Base-by-base conservation (phyloP, 768 basidiomycete species). In the Hericium erinaceus region DNA sequence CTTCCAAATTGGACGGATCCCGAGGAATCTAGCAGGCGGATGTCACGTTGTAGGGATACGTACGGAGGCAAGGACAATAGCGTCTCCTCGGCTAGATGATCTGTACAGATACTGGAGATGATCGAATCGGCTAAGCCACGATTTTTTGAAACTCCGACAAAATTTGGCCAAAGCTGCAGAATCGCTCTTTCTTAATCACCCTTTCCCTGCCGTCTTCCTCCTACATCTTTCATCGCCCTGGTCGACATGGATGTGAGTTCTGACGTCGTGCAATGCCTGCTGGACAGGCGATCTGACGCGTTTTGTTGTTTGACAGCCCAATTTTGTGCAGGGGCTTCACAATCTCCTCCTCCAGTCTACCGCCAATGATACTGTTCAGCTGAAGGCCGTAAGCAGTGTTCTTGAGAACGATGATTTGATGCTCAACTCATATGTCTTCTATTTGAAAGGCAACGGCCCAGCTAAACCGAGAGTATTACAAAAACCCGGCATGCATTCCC, bases 401-500 rank as follows among this genome's bases (percentile, higher is more conserved):
- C 37, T 33, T 33, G 8, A 33, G 9, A 33, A 33, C 9, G 8
- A 33, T 33, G 33, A 33, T 33, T 10, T 33, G 33, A 33, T 33
- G 8, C 8, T 7, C 33, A 33, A 33, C 9, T 33, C 33, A 33
- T 7, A 33, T 33, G 33, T 33, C 33, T 10, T 33, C 33, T 33
- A 7, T 33, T 33, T 33, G 33, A 41, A 61, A 98, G 94, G 93
- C 95, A 6, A 99, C 97, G 13, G 81, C 90, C 5, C 83, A 85
- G 64, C 79, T 99, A 56, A 97, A 95, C 72, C 84, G 85, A 64
- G 87, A 95, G 54, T 98, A 83, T 74, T 98, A 95, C 82, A 93
- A 91, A 74, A 84, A 85, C 67, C 81, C 95, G 7, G 75, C 78
- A 75, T 97, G 94, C 69, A 95, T 99, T 61, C 82, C 94, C 50